These are phyloP conservation scores for Colletotrichum scovillei DNA, from an alignment of 2,329 filamentous ascomycete species.

Conservation along the genomic window DNA sequence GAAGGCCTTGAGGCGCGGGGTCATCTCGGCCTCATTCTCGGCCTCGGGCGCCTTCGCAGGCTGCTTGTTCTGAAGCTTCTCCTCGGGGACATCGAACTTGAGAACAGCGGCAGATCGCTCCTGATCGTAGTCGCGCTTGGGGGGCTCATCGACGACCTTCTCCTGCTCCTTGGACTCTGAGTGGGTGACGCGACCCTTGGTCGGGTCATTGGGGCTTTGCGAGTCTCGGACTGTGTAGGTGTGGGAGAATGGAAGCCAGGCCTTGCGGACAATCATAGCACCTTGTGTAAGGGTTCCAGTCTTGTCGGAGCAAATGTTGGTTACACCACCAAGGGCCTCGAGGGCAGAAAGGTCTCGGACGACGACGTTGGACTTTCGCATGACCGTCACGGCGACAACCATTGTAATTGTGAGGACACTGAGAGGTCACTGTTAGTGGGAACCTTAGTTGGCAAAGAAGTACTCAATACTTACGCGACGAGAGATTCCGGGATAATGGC, in stretches of 20 bases:
- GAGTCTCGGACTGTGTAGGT: constrained; percentile 71
- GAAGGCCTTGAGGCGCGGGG: constrained; percentile 61
- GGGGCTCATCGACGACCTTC: constrained; percentile 46
- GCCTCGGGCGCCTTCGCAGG: constrained; percentile 44
- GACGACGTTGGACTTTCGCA: constrained; percentile 73
- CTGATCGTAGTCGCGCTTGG: constrained; percentile 66
- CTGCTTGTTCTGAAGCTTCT: constrained; percentile 56
- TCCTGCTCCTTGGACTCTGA: constrained; percentile 47
- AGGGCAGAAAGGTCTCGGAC: constrained; percentile 74
- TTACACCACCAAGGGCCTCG: constrained; percentile 77
- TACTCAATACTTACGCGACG: constrained; percentile 61
- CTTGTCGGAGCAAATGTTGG: constrained; percentile 80
- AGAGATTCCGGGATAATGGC: constrained; percentile 74
- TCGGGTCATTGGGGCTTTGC: constrained; percentile 71
- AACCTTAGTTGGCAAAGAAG: background rate
- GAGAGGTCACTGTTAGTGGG: constrained; percentile 33
- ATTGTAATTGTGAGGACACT: constrained; percentile 77
- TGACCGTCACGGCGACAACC: constrained; percentile 72
- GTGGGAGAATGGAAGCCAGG: constrained; percentile 69
- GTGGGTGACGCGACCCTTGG: constrained; percentile 64
- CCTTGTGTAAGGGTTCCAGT: constrained; percentile 77
- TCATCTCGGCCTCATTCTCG: constrained; percentile 56
- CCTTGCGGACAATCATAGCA: constrained; percentile 76
- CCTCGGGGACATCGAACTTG: constrained; percentile 72
- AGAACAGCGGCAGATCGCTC: constrained; percentile 70